Evolutionary conservation across 306 rosid genomes (phyloP), one percentile per base, ranked within the genome.

Genomic region (Ormosia emarginata): DNA sequence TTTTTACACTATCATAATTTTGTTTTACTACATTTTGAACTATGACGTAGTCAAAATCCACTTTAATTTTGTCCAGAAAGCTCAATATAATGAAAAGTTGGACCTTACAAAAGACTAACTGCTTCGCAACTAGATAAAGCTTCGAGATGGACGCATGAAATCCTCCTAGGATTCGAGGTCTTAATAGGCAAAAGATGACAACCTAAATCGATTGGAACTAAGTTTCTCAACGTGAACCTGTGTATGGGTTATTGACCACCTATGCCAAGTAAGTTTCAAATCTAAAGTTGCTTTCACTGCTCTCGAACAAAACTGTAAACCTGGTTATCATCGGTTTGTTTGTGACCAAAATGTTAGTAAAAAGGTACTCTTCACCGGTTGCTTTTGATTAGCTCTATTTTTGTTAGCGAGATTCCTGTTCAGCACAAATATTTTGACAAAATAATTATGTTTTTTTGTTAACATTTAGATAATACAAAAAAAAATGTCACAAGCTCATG

Each of bases 321-420:
- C 82, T 83, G 91, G 87, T 78, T 82, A 71, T 79, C 81, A 84
- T 78, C 88, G 85, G 77, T 77, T 79, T 85, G 89, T 87, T 84
- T 77, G 43, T 4, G 39, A 57, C 79, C 58, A 81, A 71, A 39
- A 75, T 64, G 56, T 49, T 71, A 15, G 5, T 77, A 14, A 17
- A 66, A 73, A 68, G 73, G 68, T 66, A 4, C 36, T 53, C 37
- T 81, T 36, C 24, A 12, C 18, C 7, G 30, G 4, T 47, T 71
- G 29, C 33, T 70, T 32, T 47, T 46, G 24, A 14, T 71, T 18
- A 50, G 12, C 40, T 58, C 53, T 50, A 44, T 29, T 47, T 34
- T 53, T 15, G 4, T 34, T 7, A 17, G 32, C 47, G 13, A 70
- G 49, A 68, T 40, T 79, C 69, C 77, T 4, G 5, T 63, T 46